phyloP scores from a whole-genome alignment of 2,329 filamentous ascomycete species.

The Hymenotorrendiella dingleyae region DNA sequence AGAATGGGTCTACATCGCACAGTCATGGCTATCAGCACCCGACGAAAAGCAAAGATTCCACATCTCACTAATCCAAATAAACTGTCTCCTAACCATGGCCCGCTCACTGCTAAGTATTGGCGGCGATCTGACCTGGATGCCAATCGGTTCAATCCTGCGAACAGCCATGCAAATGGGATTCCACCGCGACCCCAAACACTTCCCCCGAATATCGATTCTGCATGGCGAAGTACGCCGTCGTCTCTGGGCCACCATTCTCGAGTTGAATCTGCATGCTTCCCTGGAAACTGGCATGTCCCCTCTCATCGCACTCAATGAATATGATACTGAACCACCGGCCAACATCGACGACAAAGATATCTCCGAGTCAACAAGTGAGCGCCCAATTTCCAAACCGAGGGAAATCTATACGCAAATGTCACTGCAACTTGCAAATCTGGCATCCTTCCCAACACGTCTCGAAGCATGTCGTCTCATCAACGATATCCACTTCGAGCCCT shows the following conservation, averaged over 20 bases:
- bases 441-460: conserved; percentile 39
- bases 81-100: conserved; percentile 46
- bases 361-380: conserved; percentile 29
- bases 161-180: conserved; percentile 53
- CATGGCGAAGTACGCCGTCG: conserved; percentile 49
- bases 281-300: conserved; percentile 47
- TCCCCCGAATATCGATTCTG: conserved; percentile 42
- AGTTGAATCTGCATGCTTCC: conserved; percentile 46
- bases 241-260: conserved; percentile 51
- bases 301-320: conserved; percentile 41
- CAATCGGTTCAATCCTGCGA: conserved; percentile 44
- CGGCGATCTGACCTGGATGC: conserved; percentile 47
- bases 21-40: conserved; percentile 20
- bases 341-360: conserved; percentile 49
- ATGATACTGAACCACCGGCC: conserved; percentile 43
- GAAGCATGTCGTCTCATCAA: conserved; percentile 42
- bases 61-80: conserved; percentile 44
- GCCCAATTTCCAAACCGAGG: conserved; percentile 18
- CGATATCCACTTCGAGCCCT: conserved; percentile 37
- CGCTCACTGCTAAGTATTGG: conserved; percentile 42
- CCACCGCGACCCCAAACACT: conserved; percentile 48
- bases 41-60: conserved; percentile 45
- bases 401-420: conserved; percentile 43
- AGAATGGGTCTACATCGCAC: conserved; percentile 22
- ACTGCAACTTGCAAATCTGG: conserved; percentile 40